Percentiles rank a stretch among this genome's conserved stretches.
Evolutionary conservation across 257 asterid genomes (phyloP).

Genomic region (Solanum okadae): DNA sequence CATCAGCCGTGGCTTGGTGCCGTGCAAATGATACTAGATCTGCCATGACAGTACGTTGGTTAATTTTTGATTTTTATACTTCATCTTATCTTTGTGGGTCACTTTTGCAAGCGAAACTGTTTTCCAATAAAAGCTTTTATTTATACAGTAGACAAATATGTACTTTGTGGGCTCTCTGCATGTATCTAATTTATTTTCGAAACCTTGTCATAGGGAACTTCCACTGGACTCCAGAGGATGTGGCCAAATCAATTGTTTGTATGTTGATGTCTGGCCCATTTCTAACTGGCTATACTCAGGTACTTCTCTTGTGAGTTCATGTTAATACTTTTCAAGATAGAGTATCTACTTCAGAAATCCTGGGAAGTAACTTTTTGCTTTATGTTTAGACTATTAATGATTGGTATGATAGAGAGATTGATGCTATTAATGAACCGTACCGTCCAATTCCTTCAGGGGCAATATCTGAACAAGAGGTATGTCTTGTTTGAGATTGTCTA

Average conservation of each 20-base stretch:
- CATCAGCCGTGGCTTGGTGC: neutral
- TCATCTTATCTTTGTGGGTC: neutral
- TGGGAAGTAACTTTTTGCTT: neutral
- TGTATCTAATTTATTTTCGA: neutral
- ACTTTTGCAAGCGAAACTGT: neutral
- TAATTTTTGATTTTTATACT: neutral
- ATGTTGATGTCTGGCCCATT: constrained; percentile 96
- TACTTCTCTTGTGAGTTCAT: constrained; percentile 8
- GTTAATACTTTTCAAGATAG: constrained; percentile 2
- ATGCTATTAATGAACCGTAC: constrained; percentile 93
- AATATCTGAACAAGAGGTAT: constrained; percentile 70
- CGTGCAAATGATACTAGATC: neutral
- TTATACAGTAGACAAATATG: neutral
- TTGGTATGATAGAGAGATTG: constrained; percentile 92
- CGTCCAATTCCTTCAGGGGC: constrained; percentile 98
- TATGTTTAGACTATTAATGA: constrained; percentile 72
- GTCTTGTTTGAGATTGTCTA: constrained; percentile 5
- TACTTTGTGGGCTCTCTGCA: neutral
- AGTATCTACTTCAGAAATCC: constrained; percentile 5
- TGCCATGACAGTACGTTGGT: neutral
- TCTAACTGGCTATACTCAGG: constrained; percentile 97
- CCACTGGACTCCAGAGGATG: constrained; percentile 82
- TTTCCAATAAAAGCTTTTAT: neutral
- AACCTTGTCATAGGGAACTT: constrained; percentile 53
- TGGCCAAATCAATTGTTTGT: constrained; percentile 77